A percentile compares a stretch with the other conserved stretches of the same genome.
Evolutionary conservation across 2,329 filamentous ascomycete species (phyloP).

Genomic region (Sclerotinia trifoliorum): DNA sequence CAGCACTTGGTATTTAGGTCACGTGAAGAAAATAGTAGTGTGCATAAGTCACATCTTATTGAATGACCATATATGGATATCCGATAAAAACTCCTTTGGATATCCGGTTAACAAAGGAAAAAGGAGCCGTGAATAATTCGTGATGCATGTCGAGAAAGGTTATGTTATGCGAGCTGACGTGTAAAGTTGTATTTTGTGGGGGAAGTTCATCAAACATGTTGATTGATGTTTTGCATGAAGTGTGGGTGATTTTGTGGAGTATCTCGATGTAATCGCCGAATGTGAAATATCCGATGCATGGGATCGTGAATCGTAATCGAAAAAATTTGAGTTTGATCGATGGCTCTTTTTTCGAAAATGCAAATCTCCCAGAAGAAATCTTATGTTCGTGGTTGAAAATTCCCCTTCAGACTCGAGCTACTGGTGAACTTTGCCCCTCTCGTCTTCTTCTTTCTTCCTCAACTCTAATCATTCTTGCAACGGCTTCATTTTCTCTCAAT

Average conservation of each 20-base stretch:
- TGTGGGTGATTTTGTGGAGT: constrained; percentile 6
- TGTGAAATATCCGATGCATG: background rate
- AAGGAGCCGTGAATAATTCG: constrained; percentile 9
- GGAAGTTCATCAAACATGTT: constrained; percentile 3
- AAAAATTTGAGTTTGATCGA: background rate
- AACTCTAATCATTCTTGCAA: constrained; percentile 18
- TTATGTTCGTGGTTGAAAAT: background rate
- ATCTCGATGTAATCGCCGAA: background rate
- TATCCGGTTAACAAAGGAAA: constrained; percentile 13
- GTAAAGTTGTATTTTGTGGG: constrained; percentile 4
- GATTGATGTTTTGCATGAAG: background rate
- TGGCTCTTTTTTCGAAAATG: background rate
- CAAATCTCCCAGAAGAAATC: background rate
- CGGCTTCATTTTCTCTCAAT: constrained; percentile 19
- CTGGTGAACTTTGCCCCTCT: constrained; percentile 21
- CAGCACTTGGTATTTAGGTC: constrained; percentile 16
- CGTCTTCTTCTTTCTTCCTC: constrained; percentile 21
- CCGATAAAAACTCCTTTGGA: background rate
- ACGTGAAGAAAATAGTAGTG: background rate
- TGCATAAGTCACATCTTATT: constrained; percentile 1
- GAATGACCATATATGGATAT: constrained; percentile 5
- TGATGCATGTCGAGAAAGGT: background rate
- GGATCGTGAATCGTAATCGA: background rate
- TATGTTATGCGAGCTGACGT: background rate
- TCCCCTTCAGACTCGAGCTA: constrained; percentile 9